Base-by-base conservation (phyloP, 768 basidiomycete genomes). In the Auricularia heimuer region DNA sequence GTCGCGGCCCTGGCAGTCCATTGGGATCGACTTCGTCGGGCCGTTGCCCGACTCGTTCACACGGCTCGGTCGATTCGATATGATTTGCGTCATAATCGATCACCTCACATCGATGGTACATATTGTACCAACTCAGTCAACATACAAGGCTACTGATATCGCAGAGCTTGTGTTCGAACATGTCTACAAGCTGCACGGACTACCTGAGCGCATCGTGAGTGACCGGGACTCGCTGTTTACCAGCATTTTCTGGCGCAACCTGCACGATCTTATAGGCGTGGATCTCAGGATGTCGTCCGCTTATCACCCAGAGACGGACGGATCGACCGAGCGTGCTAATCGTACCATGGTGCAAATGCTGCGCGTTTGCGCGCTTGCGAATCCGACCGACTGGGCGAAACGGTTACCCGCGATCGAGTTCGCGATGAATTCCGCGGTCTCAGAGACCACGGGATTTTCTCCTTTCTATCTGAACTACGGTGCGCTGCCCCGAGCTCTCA, bases 281-380 rank as follows among this genome's bases (percentile, higher is more conserved):
- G 70, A 75, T 14, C 68, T 78, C 0, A 54, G 69, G 0, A 74
- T 82, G 73, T 79, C 77, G 0, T 76, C 75, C 0, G 68, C 77
- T 0, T 81, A 74, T 64, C 80, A 82, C 64, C 80, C 80, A 0
- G 69, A 82, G 64, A 77, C 78, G 0, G 78, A 81, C 65, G 77
- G 79, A 1, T 65, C 74, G 0, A 79, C 75, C 0, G 78, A 81
- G 64, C 67, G 75, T 6, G 67, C 72, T 1, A 63, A 64, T 39
- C 6, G 39, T 1, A 39, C 39, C 1, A 1, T 39, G 1, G 39
- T 39, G 6, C 39, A 39, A 2, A 39, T 39, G 39, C 39, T 39
- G 6, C 39, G 37, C 37, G 11, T 39, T 39, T 39, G 37, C 37
- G 39, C 39, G 1, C 39, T 39, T 2, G 39, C 6, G 2, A 39